Evolutionary conservation across 139 green algal species (phyloP).

Genomic region (Picochlorum sp.): DNA sequence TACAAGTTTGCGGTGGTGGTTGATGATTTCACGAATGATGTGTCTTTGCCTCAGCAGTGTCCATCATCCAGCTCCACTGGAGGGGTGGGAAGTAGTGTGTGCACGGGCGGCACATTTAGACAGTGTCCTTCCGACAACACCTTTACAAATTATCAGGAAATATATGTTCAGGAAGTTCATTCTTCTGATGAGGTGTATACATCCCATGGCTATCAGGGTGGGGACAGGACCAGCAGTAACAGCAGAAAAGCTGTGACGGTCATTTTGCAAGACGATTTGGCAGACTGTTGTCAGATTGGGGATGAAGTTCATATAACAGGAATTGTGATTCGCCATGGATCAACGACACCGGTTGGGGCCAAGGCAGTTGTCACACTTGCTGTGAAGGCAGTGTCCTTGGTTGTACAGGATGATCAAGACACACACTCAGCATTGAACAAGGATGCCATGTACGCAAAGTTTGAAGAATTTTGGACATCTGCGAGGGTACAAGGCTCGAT

Average conservation of each 20-base stretch:
- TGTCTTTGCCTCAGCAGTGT: constrained; percentile 33
- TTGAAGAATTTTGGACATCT: neutral
- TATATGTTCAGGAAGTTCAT: constrained; percentile 65
- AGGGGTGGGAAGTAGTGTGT: too few species aligned
- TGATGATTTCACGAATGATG: constrained; percentile 15
- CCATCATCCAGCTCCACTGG: constrained; percentile 10
- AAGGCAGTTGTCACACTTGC: constrained; percentile 61
- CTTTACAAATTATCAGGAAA: constrained; percentile 55
- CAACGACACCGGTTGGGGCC: constrained; percentile 30
- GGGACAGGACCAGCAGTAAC: constrained; percentile 24
- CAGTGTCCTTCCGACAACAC: constrained; percentile 22
- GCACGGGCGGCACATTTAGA: neutral
- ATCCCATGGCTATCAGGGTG: constrained; percentile 23
- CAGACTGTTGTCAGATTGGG: constrained; percentile 57
- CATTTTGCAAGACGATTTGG: constrained; percentile 77
- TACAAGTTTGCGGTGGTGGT: constrained; percentile 20
- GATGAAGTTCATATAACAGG: constrained; percentile 77
- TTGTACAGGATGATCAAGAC: constrained; percentile 2
- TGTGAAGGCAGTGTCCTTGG: constrained; percentile 33
- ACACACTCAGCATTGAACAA: neutral
- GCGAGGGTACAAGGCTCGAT: neutral
- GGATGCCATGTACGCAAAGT: neutral
- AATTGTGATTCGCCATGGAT: constrained; percentile 56
- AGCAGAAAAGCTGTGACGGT: constrained; percentile 49
- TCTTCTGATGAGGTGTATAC: constrained; percentile 11